Conservation (phyloP, 495 filamentous ascomycete species). For the Podospora pseudocomata region DNA sequence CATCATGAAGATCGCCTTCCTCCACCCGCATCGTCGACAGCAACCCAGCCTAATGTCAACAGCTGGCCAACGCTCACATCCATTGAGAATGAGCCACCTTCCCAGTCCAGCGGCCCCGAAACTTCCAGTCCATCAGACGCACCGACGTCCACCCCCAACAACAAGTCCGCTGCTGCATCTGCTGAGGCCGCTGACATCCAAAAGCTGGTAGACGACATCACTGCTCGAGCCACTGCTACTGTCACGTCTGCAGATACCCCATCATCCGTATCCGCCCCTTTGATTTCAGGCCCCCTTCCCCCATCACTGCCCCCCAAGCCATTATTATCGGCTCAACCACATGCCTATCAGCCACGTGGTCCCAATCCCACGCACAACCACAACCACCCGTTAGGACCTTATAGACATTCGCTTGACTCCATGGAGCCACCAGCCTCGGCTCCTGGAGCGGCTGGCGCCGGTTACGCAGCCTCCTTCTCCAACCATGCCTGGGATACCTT, state of each 20-base stretch:
- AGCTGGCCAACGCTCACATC: slow-evolving; percentile 8
- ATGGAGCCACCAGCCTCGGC: slow-evolving; percentile 40
- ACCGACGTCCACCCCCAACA: background rate
- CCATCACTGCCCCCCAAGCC: slow-evolving; percentile 53
- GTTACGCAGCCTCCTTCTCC: slow-evolving; percentile 25
- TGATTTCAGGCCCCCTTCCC: slow-evolving; percentile 36
- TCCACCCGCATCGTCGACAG: slow-evolving; percentile 22
- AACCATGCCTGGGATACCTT: slow-evolving; percentile 70
- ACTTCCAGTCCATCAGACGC: background rate
- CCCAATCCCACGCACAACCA: slow-evolving; percentile 11
- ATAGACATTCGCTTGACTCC: background rate
- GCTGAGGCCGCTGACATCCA: slow-evolving; percentile 47
- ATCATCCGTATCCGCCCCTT: slow-evolving; percentile 28
- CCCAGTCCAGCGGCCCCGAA: background rate
- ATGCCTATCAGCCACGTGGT: slow-evolving; percentile 32
- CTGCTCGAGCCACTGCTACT: slow-evolving; percentile 39
- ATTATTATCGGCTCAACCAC: slow-evolving; percentile 33
- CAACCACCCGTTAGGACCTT: background rate
- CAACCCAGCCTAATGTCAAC: slow-evolving; percentile 18
- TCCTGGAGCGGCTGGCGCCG: slow-evolving; percentile 38
- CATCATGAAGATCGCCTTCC: slow-evolving; percentile 10
- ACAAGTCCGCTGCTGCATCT: slow-evolving; percentile 21
- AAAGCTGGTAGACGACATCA: slow-evolving; percentile 50
- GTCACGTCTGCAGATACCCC: slow-evolving; percentile 25
- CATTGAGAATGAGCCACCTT: background rate